Evolutionary conservation across 352 stramenopile genomes (phyloP), one percentile per base, ranked within the genome.

Genomic region (Pythium pectinolyticum): DNA sequence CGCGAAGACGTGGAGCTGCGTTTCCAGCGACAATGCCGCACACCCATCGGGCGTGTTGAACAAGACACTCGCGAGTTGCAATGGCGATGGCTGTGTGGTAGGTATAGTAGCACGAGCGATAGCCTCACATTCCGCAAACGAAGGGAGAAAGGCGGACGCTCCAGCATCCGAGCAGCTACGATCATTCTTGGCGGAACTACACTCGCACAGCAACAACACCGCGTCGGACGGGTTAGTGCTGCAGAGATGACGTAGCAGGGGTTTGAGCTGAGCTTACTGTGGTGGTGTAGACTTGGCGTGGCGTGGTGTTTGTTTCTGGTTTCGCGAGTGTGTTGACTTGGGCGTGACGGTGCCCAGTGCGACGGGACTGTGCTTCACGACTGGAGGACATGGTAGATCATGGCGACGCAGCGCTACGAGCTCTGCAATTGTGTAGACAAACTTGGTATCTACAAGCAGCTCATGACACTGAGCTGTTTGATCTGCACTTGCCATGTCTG

Each of bases 1-100:
- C 4, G 60, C 49, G 60, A 67, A 67, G 43, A 61, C 8, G 25
- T 61, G 39, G 19, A 54, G 60, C 43, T 67, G 50, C 15, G 51
- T 54, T n/a, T n/a, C 17, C 25, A 67, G 56, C 22, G 60, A 61
- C 5, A 22, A 28, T n/a, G 40, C 56, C 28, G 56, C 24, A 34
- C 32, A 49, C 30, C 9, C 19, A 15, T 28, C 32, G 34, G 20
- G 35, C 8, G 30, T 10, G 24, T 59, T 28, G 35, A 66, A 57
- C 35, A 57, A 58, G 20, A 7, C 40, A 12, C 12, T 24, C 9
- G 58, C 48, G 28, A 66, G 48, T 27, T 66, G 35, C 20, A 66
- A 35, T 10, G 58, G 58, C 24, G 58, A 54, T 20, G 58, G 58
- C 32, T 24, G 40, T 22, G 48, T 17, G 10, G 10, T 25, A n/a